A percentile compares a stretch with the other conserved stretches of the same genome.
Evolutionary conservation across 352 stramenopile genomes (phyloP).

Genomic region (Albugo laibachii): DNA sequence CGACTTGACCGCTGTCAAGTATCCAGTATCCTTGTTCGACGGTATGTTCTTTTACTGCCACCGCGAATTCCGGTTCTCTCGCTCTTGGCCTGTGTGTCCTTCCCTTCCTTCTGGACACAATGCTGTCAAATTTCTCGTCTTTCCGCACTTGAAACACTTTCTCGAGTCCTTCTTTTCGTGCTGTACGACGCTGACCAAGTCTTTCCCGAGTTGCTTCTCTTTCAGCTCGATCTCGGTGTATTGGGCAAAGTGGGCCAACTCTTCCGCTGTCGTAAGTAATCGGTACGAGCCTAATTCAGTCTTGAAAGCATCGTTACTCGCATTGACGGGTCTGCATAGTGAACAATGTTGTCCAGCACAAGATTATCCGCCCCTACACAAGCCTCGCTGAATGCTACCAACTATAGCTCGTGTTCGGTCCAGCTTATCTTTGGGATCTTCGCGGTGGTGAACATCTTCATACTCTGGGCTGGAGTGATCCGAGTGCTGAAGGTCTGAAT

Average conservation of each 20-base stretch:
- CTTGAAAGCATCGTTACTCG: too few species aligned
- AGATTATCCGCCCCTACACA: too few species aligned
- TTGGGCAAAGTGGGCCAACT: background rate
- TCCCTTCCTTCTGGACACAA: background rate
- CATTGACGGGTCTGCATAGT: too few species aligned
- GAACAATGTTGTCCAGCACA: too few species aligned
- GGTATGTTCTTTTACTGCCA: background rate
- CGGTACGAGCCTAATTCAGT: too few species aligned
- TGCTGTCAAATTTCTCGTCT: background rate
- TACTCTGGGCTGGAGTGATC: constrained; percentile 5
- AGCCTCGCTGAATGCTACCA: constrained; percentile 4
- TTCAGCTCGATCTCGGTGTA: background rate
- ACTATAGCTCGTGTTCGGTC: constrained; percentile 9
- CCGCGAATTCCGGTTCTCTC: background rate
- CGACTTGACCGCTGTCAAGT: background rate
- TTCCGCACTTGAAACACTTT: background rate
- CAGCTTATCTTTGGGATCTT: constrained; percentile 5
- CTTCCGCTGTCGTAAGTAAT: too few species aligned
- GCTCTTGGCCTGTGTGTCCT: background rate
- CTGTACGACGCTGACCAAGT: background rate
- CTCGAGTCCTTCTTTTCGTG: background rate
- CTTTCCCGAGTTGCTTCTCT: background rate
- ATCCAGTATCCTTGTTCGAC: background rate
- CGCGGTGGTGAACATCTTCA: constrained; percentile 7
- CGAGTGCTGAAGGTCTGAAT: constrained; percentile 5